These are phyloP conservation scores for Moniliophthora roreri DNA, from an alignment of 1,284 basidiomycete genomes.

Conservation along the genomic window DNA sequence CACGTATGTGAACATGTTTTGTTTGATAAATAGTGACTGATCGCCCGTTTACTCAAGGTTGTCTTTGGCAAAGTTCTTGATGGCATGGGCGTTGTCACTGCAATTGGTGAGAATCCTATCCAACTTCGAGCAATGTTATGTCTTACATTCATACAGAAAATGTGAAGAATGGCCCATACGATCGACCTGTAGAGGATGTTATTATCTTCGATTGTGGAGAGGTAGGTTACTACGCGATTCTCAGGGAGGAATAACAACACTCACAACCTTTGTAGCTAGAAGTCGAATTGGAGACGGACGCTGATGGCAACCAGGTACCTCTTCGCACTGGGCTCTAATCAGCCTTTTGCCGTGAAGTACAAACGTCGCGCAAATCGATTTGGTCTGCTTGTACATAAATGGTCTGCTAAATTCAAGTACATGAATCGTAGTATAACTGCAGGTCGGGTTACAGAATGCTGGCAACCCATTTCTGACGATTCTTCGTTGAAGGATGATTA, in stretches of 20 bases:
- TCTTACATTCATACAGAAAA: constrained; percentile 54
- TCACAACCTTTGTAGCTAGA: constrained; percentile 46
- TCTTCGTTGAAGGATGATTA: no score
- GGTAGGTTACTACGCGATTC: constrained; percentile 57
- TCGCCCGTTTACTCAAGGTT: no score
- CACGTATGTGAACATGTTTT: constrained; percentile 48
- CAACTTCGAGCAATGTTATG: constrained; percentile 4
- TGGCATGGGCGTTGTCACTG: constrained; percentile 81
- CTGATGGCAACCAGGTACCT: constrained; percentile 85
- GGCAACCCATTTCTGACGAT: no score
- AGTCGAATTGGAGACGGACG: constrained; percentile 59
- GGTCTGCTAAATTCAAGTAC: no score
- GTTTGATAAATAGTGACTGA: no score
- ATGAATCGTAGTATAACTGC: no score
- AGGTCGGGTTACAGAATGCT: no score
- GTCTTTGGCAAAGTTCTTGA: constrained; percentile 92
- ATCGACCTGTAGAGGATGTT: constrained; percentile 75
- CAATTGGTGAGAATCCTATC: constrained; percentile 57
- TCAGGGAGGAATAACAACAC: constrained; percentile 11
- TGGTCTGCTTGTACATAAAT: constrained; percentile 32
- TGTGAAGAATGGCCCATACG: constrained; percentile 62
- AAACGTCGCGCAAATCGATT: constrained; percentile 36
- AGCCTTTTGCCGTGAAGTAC: constrained; percentile 55
- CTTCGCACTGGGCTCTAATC: constrained; percentile 87
- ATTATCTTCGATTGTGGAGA: constrained; percentile 82